Evolutionary conservation across 1,139 yeast genomes (phyloP).

Genomic region (Kluyveromyces sp.): DNA sequence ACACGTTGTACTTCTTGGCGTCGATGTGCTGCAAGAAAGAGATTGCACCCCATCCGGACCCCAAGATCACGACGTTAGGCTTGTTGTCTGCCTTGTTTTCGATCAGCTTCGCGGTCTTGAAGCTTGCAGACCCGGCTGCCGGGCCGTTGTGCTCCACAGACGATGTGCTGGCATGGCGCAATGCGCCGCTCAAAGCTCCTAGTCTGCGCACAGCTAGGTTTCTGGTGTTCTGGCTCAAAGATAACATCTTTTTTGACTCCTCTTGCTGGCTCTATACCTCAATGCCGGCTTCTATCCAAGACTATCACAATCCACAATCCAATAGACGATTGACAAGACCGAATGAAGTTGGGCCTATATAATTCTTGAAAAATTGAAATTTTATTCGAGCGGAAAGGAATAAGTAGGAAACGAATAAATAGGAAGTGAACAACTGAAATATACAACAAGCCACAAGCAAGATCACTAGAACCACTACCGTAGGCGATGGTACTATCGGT

Average conservation of each 20-base stretch:
- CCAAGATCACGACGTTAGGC: slow-evolving; percentile 59
- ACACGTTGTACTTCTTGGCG: slow-evolving; percentile 80
- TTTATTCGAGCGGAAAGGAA: no score
- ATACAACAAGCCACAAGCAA: no score
- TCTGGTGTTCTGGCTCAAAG: slow-evolving; percentile 1
- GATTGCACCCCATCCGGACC: slow-evolving; percentile 94
- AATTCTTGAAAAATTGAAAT: no score
- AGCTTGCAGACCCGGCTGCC: slow-evolving; percentile 35
- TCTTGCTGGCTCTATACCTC: no score
- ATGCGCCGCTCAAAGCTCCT: neutral
- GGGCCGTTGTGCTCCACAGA: neutral
- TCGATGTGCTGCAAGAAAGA: slow-evolving; percentile 80
- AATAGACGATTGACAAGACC: no score
- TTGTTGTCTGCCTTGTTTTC: slow-evolving; percentile 30
- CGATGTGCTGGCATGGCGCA: neutral
- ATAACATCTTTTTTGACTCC: slow-evolving; percentile 1
- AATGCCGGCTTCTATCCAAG: no score
- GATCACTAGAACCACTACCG: no score
- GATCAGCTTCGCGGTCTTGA: slow-evolving; percentile 35
- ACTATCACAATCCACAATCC: no score
- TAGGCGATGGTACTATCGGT: no score
- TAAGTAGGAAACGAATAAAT: no score
- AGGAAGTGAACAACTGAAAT: no score
- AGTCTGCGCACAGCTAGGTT: slow-evolving; percentile 4
- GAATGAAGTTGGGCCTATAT: no score